Percentiles rank a stretch among this genome's conserved stretches.
Conservation (phyloP, 2,329 filamentous ascomycete species). For the Thielaviopsis euricoi region DNA sequence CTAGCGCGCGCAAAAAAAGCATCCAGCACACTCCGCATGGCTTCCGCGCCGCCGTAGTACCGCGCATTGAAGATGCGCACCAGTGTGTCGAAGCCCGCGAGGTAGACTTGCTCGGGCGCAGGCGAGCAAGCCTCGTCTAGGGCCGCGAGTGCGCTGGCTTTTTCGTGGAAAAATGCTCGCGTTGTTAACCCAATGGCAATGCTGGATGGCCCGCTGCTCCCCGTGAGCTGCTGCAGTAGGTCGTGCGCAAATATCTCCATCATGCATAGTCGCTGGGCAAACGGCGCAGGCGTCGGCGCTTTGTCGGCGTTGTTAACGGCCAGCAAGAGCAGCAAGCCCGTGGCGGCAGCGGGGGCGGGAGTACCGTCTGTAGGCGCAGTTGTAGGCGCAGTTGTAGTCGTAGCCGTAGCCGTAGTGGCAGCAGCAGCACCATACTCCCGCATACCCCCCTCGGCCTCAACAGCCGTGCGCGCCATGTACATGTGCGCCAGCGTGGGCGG, state of each 20-base stretch:
- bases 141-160: conserved; percentile 39
- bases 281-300: conserved; percentile 47
- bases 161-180: conserved; percentile 58
- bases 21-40: conserved; percentile 26
- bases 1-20: conserved; percentile 47
- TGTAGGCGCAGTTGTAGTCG: too few relatives aligned
- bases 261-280: conserved; percentile 50
- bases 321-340: conserved; percentile 40
- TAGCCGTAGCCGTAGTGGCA: not conserved
- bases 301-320: conserved; percentile 52
- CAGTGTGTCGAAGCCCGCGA: conserved; percentile 62
- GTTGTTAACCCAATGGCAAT: conserved; percentile 57
- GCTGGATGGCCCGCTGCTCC: not conserved
- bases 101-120: conserved; percentile 41
- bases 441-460: too few relatives aligned
- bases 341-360: conserved; percentile 3
- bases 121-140: conserved; percentile 25
- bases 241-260: conserved; percentile 54
- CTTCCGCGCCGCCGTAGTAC: conserved; percentile 37
- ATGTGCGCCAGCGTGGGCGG: conserved; percentile 47
- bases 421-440: not conserved
- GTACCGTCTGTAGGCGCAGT: not conserved
- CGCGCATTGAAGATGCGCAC: conserved; percentile 55
- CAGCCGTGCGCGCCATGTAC: conserved; percentile 36
- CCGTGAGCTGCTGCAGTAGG: conserved; percentile 18